Evolutionary conservation across 768 basidiomycete species (phyloP).

Genomic region (Jaapia argillacea): DNA sequence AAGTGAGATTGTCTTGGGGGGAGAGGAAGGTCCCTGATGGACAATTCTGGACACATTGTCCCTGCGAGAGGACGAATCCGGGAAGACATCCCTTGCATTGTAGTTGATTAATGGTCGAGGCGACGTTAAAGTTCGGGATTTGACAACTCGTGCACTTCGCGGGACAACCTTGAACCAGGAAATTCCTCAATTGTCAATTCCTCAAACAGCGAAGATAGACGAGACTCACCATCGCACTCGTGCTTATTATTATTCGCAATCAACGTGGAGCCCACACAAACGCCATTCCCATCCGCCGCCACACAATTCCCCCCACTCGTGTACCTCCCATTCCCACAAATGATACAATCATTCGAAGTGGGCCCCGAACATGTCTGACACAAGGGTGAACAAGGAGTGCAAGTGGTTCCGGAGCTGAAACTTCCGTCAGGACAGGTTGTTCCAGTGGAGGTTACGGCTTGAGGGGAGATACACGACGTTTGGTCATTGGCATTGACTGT

Average conservation of each 20-base stretch:
- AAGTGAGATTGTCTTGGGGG: conserved; percentile 63
- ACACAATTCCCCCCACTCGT: conserved; percentile 66
- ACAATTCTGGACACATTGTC: conserved; percentile 60
- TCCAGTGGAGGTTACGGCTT: conserved; percentile 39
- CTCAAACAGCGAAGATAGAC: conserved; percentile 1
- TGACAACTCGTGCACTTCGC: conserved; percentile 72
- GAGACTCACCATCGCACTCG: conserved; percentile 70
- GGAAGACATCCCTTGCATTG: conserved; percentile 76
- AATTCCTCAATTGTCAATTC: conserved; percentile 4
- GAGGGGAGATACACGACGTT: conserved; percentile 51
- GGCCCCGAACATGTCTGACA: conserved; percentile 66
- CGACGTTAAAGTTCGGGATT: conserved; percentile 60
- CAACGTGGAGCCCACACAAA: conserved; percentile 60
- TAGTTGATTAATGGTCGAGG: conserved; percentile 52
- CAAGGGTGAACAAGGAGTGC: conserved; percentile 48
- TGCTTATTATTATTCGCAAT: conserved; percentile 76
- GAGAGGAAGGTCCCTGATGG: conserved; percentile 66
- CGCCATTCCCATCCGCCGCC: conserved; percentile 49
- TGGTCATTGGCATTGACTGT: conserved; percentile 55
- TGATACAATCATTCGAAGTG: conserved; percentile 60
- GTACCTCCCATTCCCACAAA: conserved; percentile 55
- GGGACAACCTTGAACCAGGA: conserved; percentile 52
- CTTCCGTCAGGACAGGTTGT: conserved; percentile 54
- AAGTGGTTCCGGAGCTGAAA: conserved; percentile 47
- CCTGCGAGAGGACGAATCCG: conserved; percentile 62